Conservation (phyloP, 352 stramenopile species). For the Pythium myriotylum region DNA sequence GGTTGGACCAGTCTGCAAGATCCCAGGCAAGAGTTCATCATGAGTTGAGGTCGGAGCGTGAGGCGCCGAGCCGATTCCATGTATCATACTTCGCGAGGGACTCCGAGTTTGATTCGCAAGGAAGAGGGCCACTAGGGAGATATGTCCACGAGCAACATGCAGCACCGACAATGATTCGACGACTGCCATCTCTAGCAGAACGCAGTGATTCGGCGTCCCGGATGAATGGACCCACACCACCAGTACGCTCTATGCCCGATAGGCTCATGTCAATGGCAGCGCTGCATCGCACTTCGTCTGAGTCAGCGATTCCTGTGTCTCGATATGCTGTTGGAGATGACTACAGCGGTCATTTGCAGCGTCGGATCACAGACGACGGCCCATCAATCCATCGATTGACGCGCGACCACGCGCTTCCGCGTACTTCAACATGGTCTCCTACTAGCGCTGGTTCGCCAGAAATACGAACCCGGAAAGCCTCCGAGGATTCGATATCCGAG, state of each 20-base stretch:
- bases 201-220: background rate
- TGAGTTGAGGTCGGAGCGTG: no score
- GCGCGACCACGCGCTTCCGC: background rate
- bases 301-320: background rate
- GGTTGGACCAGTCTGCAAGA: no score
- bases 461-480: background rate
- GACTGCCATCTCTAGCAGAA: background rate
- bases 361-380: background rate
- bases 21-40: no score
- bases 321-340: background rate
- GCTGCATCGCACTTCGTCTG: background rate
- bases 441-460: background rate
- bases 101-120: background rate
- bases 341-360: background rate
- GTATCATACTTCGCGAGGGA: no score
- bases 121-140: background rate
- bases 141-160: no score
- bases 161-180: background rate
- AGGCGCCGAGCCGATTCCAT: no score
- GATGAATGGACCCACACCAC: background rate
- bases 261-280: constrained; percentile 1
- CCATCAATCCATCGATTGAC: background rate
- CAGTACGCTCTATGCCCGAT: background rate
- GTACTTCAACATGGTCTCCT: background rate
- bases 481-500: background rate